phyloP scores from a whole-genome alignment of 1,284 basidiomycete species.

The Caloboletus inedulis region DNA sequence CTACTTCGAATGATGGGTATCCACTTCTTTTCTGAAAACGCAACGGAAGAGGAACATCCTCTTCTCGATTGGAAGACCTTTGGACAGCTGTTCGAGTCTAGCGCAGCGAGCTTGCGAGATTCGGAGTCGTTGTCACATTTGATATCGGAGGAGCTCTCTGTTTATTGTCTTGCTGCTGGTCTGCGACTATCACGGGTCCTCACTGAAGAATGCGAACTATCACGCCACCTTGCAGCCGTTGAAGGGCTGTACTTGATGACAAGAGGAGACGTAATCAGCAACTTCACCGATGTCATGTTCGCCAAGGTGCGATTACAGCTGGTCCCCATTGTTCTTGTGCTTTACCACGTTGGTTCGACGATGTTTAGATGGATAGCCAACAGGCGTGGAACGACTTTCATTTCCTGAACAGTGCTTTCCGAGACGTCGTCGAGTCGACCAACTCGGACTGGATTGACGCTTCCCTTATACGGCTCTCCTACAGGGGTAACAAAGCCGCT shows the following conservation, averaged over 20 bases:
- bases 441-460: conserved; percentile 55
- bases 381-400: conserved; percentile 82
- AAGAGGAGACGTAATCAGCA: conserved; percentile 66
- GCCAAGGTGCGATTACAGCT: conserved; percentile 52
- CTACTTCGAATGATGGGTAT: conserved; percentile 52
- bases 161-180: conserved; percentile 57
- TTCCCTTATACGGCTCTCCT: conserved; percentile 71
- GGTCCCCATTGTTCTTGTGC: background rate
- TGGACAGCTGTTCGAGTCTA: conserved; percentile 29
- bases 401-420: conserved; percentile 75
- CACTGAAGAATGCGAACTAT: conserved; percentile 67
- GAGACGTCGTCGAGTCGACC: conserved; percentile 58
- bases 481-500: conserved; percentile 46
- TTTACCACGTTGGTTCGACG: background rate
- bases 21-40: conserved; percentile 24
- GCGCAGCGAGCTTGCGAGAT: conserved; percentile 39
- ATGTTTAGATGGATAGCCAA: conserved; percentile 61
- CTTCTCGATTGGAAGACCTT: conserved; percentile 33
- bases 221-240: conserved; percentile 65
- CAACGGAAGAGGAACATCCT: conserved; percentile 12
- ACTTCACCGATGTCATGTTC: conserved; percentile 71
- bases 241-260: conserved; percentile 75
- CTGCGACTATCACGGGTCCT: conserved; percentile 56
- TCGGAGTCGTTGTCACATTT: conserved; percentile 57
- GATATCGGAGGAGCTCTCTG: conserved; percentile 61